Conservation (phyloP, 2,329 filamentous ascomycete genomes). For the Coccinonectria pachysandricola region DNA sequence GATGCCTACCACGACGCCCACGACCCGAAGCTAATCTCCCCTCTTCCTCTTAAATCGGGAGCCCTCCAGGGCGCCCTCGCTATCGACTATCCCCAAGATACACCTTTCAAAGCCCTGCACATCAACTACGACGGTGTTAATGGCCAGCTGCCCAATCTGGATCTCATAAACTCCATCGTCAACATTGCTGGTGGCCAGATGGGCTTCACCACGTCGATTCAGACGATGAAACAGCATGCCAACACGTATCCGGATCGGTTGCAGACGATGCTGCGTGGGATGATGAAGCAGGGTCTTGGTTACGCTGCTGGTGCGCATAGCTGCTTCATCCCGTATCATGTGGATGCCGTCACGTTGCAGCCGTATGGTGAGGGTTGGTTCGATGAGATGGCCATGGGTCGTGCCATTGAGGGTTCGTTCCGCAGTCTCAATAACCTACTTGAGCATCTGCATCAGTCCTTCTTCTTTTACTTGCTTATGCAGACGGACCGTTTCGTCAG, state of each 20-base stretch:
- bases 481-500: slow-evolving; percentile 88
- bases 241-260: slow-evolving; percentile 75
- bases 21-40: slow-evolving; percentile 56
- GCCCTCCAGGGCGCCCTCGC: slow-evolving; percentile 86
- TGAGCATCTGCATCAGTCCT: slow-evolving; percentile 95
- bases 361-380: slow-evolving; percentile 89
- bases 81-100: slow-evolving; percentile 83
- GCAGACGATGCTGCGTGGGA: slow-evolving; percentile 80
- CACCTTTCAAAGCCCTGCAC: slow-evolving; percentile 78
- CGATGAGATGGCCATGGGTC: slow-evolving; percentile 91
- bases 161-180: slow-evolving; percentile 89
- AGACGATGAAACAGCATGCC: slow-evolving; percentile 77
- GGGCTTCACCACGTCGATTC: slow-evolving; percentile 73
- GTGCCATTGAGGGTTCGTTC: slow-evolving; percentile 82
- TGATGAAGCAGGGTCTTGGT: slow-evolving; percentile 84
- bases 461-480: slow-evolving; percentile 97
- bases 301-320: slow-evolving; percentile 86
- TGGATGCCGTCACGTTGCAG: slow-evolving; percentile 89
- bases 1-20: slow-evolving; percentile 95
- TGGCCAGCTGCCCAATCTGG: slow-evolving; percentile 88
- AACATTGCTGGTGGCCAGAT: slow-evolving; percentile 84
- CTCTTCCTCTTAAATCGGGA: slow-evolving; percentile 81
- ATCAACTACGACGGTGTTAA: slow-evolving; percentile 94
- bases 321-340: slow-evolving; percentile 93
- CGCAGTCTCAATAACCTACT: slow-evolving; percentile 91